Conservation (phyloP, 306 rosid species). For the Leucaena leucocephala region DNA sequence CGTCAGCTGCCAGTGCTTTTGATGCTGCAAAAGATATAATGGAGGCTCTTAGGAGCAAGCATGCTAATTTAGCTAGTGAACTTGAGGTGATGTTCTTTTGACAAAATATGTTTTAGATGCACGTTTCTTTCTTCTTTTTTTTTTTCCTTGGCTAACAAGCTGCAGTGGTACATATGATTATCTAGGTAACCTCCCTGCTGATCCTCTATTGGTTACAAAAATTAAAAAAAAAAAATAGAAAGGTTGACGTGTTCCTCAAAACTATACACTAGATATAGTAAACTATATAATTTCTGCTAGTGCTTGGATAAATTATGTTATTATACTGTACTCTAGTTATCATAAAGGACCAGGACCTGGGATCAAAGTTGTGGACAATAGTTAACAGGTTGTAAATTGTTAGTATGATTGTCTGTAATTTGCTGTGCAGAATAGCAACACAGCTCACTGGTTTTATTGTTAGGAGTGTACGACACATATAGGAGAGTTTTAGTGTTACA, state of each 20-base stretch:
- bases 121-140: not conserved
- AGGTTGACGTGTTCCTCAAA: constrained; percentile 9
- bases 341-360: constrained; percentile 29
- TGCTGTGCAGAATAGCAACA: no score
- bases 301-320: constrained; percentile 16
- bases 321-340: constrained; percentile 13
- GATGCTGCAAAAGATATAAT: constrained; percentile 99
- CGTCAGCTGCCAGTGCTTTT: constrained; percentile 97
- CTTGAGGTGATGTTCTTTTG: constrained; percentile 73
- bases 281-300: not conserved
- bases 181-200: constrained; percentile 13
- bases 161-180: not conserved
- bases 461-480: no score
- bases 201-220: not conserved
- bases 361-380: constrained; percentile 2
- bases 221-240: not conserved
- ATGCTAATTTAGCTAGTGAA: constrained; percentile 94
- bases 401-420: not conserved
- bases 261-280: not conserved
- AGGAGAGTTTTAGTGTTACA: no score
- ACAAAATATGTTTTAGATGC: constrained; percentile 21
- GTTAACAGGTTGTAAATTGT: constrained; percentile 24
- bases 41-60: constrained; percentile 99
- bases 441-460: no score
- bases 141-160: constrained; percentile 1